phyloP scores from a whole-genome alignment of 371 early-diverging fungal genomes.

The Haplosporangium sp. region DNA sequence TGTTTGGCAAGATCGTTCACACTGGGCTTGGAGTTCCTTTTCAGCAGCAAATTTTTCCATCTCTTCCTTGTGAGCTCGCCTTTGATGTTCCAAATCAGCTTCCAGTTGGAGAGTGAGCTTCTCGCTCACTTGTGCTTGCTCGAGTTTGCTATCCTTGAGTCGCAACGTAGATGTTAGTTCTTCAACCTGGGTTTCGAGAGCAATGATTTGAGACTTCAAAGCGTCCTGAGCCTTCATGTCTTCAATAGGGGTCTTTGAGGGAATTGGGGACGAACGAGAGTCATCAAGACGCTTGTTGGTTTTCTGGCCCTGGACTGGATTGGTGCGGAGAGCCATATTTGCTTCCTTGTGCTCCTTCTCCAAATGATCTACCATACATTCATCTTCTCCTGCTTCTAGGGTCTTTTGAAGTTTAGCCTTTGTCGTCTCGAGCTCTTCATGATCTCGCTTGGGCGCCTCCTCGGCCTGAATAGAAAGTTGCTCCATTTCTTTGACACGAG shows the following conservation, averaged over 20 bases:
- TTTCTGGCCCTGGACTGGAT: slow-evolving; percentile 24
- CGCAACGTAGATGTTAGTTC: slow-evolving; percentile 22
- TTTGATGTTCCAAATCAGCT: slow-evolving; percentile 19
- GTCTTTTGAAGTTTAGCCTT: slow-evolving; percentile 5
- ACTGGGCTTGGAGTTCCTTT: slow-evolving; percentile 35
- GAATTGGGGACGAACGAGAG: not conserved
- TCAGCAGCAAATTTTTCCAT: slow-evolving; percentile 27
- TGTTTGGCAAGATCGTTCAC: slow-evolving; percentile 30
- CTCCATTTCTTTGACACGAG: slow-evolving; percentile 6
- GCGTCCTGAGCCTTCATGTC: not conserved
- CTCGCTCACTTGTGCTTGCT: slow-evolving; percentile 25
- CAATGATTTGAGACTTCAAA: slow-evolving; percentile 5
- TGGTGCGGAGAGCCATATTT: slow-evolving; percentile 6
- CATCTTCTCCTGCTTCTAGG: slow-evolving; percentile 9
- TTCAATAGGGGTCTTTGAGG: not conserved
- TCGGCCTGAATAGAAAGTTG: not conserved
- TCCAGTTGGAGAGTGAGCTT: slow-evolving; percentile 17
- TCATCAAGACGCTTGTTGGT: slow-evolving; percentile 15
- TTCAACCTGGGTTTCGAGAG: slow-evolving; percentile 24
- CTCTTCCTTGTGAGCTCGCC: slow-evolving; percentile 11
- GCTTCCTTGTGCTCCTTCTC: slow-evolving; percentile 29
- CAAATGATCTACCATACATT: slow-evolving; percentile 22
- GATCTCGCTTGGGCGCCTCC: slow-evolving; percentile 16
- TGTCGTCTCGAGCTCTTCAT: slow-evolving; percentile 1
- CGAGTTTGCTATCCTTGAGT: slow-evolving; percentile 28